phyloP scores from a whole-genome alignment of 768 basidiomycete genomes.

The Crassisporium funariophilum region DNA sequence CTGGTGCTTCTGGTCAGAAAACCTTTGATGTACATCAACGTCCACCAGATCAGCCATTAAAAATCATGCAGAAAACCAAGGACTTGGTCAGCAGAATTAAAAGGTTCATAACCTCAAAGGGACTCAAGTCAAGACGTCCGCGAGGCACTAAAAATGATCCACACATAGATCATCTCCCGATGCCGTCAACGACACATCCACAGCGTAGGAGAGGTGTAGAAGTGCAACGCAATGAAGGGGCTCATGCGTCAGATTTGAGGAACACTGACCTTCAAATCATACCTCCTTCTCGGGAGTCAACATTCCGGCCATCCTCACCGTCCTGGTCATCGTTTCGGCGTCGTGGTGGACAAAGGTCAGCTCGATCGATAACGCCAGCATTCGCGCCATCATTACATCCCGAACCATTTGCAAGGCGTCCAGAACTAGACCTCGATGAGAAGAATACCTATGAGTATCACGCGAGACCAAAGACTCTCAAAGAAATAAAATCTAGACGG shows the following conservation, averaged over 20 bases:
- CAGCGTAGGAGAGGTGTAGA: no score
- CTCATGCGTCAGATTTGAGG: no score
- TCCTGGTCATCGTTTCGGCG: background rate
- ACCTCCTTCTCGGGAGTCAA: background rate
- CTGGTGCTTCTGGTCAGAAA: no score
- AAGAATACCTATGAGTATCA: constrained; percentile 18
- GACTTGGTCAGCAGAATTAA: background rate
- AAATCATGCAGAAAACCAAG: background rate
- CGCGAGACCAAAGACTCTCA: constrained; percentile 31
- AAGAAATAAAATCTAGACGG: constrained; percentile 39
- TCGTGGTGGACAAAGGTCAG: constrained; percentile 1
- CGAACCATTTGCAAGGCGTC: constrained; percentile 6
- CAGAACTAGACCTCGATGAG: constrained; percentile 13
- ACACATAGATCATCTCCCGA: background rate
- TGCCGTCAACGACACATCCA: background rate
- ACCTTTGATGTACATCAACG: no score
- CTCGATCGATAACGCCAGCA: constrained; percentile 21
- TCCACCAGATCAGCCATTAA: background rate
- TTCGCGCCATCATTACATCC: constrained; percentile 14
- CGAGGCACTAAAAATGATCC: no score
- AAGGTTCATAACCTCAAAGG: background rate
- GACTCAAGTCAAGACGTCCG: background rate
- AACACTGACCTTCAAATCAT: no score
- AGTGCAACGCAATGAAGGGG: no score
- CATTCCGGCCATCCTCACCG: background rate